Evolutionary conservation across 1,284 basidiomycete species (phyloP).

Genomic region (Microbotryomycetes sp.): DNA sequence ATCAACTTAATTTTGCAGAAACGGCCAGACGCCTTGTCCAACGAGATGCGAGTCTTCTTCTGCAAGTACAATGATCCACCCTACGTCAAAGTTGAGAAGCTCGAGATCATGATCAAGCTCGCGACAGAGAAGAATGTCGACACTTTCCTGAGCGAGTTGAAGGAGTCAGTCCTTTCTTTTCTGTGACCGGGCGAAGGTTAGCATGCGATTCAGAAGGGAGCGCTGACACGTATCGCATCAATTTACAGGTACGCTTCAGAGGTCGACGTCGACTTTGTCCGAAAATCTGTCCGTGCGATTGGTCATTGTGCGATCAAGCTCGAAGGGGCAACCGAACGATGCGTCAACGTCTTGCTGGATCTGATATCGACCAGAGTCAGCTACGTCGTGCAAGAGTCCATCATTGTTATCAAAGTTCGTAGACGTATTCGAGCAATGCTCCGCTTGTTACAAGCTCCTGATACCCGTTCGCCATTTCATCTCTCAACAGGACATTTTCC

Average conservation of each 20-base stretch:
- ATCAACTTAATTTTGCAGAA: conserved; percentile 95
- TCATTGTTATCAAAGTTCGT: conserved; percentile 91
- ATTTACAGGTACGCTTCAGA: conserved; percentile 78
- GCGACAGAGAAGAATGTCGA: conserved; percentile 89
- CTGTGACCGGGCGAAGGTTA: conserved; percentile 1
- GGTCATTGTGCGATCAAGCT: conserved; percentile 96
- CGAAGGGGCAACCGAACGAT: conserved; percentile 82
- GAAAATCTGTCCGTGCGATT: conserved; percentile 88
- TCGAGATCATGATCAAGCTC: conserved; percentile 96
- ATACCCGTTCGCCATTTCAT: not conserved
- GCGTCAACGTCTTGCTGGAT: conserved; percentile 86
- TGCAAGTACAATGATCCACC: conserved; percentile 99
- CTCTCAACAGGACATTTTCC: conserved; percentile 76
- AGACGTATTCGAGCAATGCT: not conserved
- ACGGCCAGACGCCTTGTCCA: conserved; percentile 76
- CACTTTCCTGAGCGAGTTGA: conserved; percentile 87
- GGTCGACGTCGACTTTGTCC: conserved; percentile 96
- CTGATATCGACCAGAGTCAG: conserved; percentile 86
- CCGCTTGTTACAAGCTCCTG: not conserved
- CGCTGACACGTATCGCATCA: not conserved
- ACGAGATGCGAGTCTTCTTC: conserved; percentile 98
- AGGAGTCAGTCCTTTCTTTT: conserved; percentile 59
- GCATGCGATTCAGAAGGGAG: not conserved
- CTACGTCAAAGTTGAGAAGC: conserved; percentile 96
- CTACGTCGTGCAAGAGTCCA: conserved; percentile 97